Base-by-base conservation (phyloP, 2,329 filamentous ascomycete species). In the Neoarthrinium moseri region DNA sequence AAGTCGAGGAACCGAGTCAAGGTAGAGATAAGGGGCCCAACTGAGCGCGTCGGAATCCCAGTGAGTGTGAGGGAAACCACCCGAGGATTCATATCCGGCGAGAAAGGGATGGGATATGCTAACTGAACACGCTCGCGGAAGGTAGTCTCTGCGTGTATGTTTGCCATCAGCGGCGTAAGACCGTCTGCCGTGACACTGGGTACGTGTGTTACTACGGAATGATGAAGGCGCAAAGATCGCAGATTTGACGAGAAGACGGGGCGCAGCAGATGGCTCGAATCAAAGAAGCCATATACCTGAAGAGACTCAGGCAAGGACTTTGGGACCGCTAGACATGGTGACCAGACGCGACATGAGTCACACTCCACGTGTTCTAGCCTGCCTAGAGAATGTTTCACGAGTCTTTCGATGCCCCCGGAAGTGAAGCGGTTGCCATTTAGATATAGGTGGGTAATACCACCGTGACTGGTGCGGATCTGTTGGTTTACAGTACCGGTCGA, bases 201-300 rank as follows among this genome's bases (percentile, higher is more conserved):
- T 7, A 79, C 67, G 32, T 73, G 70, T 0, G 81, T 85, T 5
- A 84, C 71, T 2, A 83, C 52, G 0, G 80, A 84, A 56, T 85
- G 81, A 42, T 85, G 81, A 5, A 82, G 64, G 11, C 75, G 72
- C 2, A 84, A 61, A 2, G 65, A 65, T 24, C 74, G 72, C 4
- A 84, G 64, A 50, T 78, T 78, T 1, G 75, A 72, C 1, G 76
- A 78, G 41, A 77, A 63, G 0, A 76, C 71, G 1, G 79, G 78
- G 0, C 79, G 70, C 45, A 81, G 73, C 7, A 76, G 51, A 52
- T 80, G 68, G 1, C 71, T 63, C 4, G 65, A 63, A 6, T 73
- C 72, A 8, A 76, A 52, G 6, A 76, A 59, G 13, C 77, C 78
- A 22, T 59, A 54, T 3, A 80, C 47, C 15, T 48, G 64, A 3